Base-by-base conservation (phyloP, 257 asterid genomes). In the Petunia axillaris region DNA sequence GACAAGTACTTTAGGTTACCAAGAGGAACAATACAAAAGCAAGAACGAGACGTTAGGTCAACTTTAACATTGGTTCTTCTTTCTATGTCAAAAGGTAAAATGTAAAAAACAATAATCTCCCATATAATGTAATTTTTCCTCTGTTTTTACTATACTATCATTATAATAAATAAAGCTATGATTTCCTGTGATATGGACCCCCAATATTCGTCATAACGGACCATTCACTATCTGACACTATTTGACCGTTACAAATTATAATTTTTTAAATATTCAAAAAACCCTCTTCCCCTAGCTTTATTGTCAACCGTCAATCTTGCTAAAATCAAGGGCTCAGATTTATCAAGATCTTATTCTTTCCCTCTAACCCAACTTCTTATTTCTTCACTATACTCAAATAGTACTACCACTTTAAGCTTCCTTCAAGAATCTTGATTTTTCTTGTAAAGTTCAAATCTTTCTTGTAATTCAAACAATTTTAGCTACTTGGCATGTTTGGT, bases 171-270 rank as follows among this genome's bases (percentile, higher is more conserved):
- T 71, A 71, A 48, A 71, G 59, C 60, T 10, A 71, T 25, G 44
- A 48, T 25, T 70, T 16, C 0, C 36, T 38, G 48, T 64, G 79
- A 70, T 52, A 25, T 25, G 25, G 75, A 81, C n/a, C 81, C 86
- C 80, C 80, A 59, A 40, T 7, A 64, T 50, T 60, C 75, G 58
- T 81, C 15, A 43, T 25, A 81, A 83, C 80, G 64, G 82, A 81
- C 89, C 85, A 78, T 81, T 81, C 64, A n/a, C 66, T 5, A 50
- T 57, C 82, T 78, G 77, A 64, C 82, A 65, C 41, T 25, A 63
- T 65, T 63, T 74, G 85, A 77, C 89, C 89, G 89, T 87, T 87
- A 78, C 85, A 83, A 54, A 53, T 46, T 74, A 64, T 35, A 48
- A 10, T 71, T 59, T 71, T 66, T 14, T 39, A 52, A 52, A 52